These are phyloP conservation scores for Lentinula aciculospora DNA, from an alignment of 768 basidiomycete genomes.

Conservation along the genomic window DNA sequence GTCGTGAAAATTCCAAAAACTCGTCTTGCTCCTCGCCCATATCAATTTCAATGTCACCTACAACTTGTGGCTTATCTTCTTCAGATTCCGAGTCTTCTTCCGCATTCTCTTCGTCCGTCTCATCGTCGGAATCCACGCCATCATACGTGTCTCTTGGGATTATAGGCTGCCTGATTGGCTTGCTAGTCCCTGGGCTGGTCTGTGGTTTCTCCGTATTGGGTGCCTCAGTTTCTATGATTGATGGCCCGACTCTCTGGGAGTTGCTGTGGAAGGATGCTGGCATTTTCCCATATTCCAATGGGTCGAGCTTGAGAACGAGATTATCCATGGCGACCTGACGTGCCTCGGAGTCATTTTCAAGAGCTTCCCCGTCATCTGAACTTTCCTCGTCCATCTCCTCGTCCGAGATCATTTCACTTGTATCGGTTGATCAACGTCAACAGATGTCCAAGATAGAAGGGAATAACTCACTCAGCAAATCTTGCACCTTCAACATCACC, in stretches of 20 bases:
- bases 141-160: conserved; percentile 83
- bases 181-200: conserved; percentile 17
- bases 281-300: conserved; percentile 89
- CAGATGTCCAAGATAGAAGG: background rate
- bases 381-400: conserved; percentile 52
- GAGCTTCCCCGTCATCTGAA: conserved; percentile 37
- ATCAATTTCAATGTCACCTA: conserved; percentile 81
- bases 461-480: conserved; percentile 75
- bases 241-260: conserved; percentile 60
- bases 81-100: conserved; percentile 57
- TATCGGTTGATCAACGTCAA: conserved; percentile 5
- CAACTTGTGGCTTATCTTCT: conserved; percentile 78
- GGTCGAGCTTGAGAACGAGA: conserved; percentile 75
- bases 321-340: conserved; percentile 68
- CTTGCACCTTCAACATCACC: conserved; percentile 86
- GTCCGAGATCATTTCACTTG: conserved; percentile 66
- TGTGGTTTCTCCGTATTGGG: conserved; percentile 9
- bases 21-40: conserved; percentile 94
- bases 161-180: conserved; percentile 68
- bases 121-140: conserved; percentile 90
- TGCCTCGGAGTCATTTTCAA: conserved; percentile 26
- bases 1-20: conserved; percentile 91
- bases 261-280: conserved; percentile 61
- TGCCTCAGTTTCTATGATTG: conserved; percentile 38
- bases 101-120: conserved; percentile 58